These are phyloP conservation scores for Diaporthe citrichinensis DNA, from an alignment of 2,329 filamentous ascomycete genomes.

Conservation along the genomic window DNA sequence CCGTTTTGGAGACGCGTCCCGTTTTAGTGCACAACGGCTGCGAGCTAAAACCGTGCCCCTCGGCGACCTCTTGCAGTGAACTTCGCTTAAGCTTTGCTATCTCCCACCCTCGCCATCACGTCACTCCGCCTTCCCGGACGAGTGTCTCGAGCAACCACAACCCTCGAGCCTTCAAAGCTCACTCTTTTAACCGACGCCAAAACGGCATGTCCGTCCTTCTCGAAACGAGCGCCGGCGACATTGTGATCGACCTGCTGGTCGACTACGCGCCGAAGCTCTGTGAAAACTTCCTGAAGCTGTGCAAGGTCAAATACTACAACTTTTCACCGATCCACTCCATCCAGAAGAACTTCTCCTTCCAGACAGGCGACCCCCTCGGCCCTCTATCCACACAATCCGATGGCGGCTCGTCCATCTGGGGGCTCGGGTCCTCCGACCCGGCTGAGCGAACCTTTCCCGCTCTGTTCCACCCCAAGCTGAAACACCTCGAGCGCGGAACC, in stretches of 20 bases:
- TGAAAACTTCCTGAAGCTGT: slow-evolving; percentile 98
- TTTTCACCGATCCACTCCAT: slow-evolving; percentile 93
- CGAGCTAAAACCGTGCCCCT: background rate
- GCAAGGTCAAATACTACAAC: slow-evolving; percentile 99
- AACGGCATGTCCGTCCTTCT: slow-evolving; percentile 87
- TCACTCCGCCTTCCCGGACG: background rate
- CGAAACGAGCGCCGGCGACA: slow-evolving; percentile 92
- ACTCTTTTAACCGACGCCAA: background rate
- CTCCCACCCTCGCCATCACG: background rate
- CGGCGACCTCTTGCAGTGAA: background rate
- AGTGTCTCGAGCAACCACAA: background rate
- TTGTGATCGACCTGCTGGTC: slow-evolving; percentile 92
- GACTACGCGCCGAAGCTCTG: slow-evolving; percentile 92
- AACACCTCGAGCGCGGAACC: slow-evolving; percentile 89
- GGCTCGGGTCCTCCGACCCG: slow-evolving; percentile 76
- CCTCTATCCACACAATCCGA: slow-evolving; percentile 88
- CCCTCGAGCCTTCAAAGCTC: background rate
- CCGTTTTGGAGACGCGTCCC: background rate
- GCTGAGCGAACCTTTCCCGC: slow-evolving; percentile 84
- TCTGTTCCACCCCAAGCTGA: slow-evolving; percentile 88
- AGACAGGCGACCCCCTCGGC: slow-evolving; percentile 94
- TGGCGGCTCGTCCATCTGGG: slow-evolving; percentile 95
- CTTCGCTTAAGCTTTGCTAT: background rate
- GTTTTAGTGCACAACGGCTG: background rate
- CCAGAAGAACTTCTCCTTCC: slow-evolving; percentile 96